These are phyloP conservation scores for Colletotrichum eremochloae DNA, from an alignment of 2,329 filamentous ascomycete genomes.

Conservation along the genomic window DNA sequence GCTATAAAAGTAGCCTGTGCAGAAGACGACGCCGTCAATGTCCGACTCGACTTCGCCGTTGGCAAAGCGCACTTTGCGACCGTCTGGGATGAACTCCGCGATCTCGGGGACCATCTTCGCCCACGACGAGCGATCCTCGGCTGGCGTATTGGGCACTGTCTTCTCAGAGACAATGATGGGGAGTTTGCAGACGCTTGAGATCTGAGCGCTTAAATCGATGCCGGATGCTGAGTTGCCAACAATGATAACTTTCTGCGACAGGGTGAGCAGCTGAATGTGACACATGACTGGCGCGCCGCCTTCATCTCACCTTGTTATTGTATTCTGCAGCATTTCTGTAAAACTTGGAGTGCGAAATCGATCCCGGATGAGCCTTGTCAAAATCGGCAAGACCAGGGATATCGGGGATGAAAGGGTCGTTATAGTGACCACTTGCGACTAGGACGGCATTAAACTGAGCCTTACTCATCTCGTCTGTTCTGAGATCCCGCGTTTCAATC, in stretches of 20 bases:
- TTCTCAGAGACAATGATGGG: constrained; percentile 70
- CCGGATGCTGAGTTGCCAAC: constrained; percentile 81
- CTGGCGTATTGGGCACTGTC: constrained; percentile 47
- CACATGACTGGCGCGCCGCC: rapidly evolving
- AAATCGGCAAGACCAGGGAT: constrained; percentile 68
- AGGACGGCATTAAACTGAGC: constrained; percentile 72
- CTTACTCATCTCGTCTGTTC: constrained; percentile 44
- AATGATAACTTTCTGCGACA: constrained; percentile 72
- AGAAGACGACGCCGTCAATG: constrained; percentile 85
- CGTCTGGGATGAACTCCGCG: constrained; percentile 57
- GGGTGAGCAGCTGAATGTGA: constrained; percentile 7
- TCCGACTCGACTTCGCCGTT: constrained; percentile 74
- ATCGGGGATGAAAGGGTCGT: constrained; percentile 69
- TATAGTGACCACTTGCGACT: constrained; percentile 74
- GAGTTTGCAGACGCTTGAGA: constrained; percentile 64
- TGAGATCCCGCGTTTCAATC: constrained; percentile 54
- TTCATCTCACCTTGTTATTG: constrained; percentile 48
- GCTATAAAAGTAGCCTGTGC: constrained; percentile 90
- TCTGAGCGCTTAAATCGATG: constrained; percentile 75
- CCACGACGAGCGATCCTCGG: constrained; percentile 48
- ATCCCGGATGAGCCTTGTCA: constrained; percentile 61
- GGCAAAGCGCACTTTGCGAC: constrained; percentile 69
- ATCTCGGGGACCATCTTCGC: constrained; percentile 59
- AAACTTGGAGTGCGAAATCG: constrained; percentile 75
- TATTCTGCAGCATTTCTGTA: constrained; percentile 65